phyloP scores from a whole-genome alignment of 257 asterid genomes.

The Lycium barbarum region DNA sequence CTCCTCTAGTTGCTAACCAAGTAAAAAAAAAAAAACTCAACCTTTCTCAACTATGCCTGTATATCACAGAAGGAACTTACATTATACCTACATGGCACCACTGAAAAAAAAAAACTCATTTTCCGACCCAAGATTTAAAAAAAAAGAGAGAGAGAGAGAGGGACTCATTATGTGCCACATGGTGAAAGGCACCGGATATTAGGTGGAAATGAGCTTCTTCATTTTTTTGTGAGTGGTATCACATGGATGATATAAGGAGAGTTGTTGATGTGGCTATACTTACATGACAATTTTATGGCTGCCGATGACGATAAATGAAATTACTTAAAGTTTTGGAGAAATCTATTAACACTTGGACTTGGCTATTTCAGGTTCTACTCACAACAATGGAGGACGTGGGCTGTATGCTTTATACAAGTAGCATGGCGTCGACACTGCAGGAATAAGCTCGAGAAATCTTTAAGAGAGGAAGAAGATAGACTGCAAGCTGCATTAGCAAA shows the following conservation, averaged over 20 bases:
- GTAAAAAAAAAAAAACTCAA: too few relatives aligned
- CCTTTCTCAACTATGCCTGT: neutral
- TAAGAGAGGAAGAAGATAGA: constrained; percentile 54
- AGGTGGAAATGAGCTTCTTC: neutral
- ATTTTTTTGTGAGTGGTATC: neutral
- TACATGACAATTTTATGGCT: neutral
- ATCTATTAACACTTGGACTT: constrained; percentile 4
- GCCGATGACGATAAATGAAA: too few relatives aligned
- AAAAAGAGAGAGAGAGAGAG: too few relatives aligned
- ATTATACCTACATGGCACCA: neutral
- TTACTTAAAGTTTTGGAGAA: constrained; percentile 40
- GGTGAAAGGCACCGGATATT: neutral
- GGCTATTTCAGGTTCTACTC: constrained; percentile 54
- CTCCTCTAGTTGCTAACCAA: neutral
- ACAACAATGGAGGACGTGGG: constrained; percentile 81
- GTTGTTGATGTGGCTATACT: neutral
- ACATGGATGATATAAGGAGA: neutral
- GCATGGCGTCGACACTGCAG: constrained; percentile 68
- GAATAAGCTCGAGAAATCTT: constrained; percentile 52
- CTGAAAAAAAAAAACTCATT: neutral
- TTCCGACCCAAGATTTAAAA: neutral
- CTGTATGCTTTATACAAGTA: constrained; percentile 67
- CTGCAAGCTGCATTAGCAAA: constrained; percentile 40
- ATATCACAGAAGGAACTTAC: neutral
- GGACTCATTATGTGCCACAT: neutral